Base-by-base conservation (phyloP, 2,329 filamentous ascomycete genomes). In the Leptographium lundbergii region DNA sequence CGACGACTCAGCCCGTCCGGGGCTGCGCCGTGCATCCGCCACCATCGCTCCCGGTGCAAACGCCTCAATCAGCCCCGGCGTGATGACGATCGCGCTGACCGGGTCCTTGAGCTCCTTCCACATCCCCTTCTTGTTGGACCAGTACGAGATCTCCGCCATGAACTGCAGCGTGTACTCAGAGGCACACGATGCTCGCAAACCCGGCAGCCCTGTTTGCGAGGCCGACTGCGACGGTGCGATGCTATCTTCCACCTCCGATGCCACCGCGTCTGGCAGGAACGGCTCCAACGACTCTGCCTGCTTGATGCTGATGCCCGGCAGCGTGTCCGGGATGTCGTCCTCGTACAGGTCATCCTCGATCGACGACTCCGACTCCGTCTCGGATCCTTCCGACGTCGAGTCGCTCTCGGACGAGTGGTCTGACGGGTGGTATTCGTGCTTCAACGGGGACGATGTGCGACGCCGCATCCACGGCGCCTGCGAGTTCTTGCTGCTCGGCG, bases 341-440 rank as follows among this genome's bases (percentile, higher is more conserved):
- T 79, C 81, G 60, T 86, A 83, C 7, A 84, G 72, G 34, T 85
- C 81, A 57, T 81, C 79, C 48, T 77, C 74, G 2, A 45, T 45
- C 17, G 76, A 79, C 10, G 73, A 77, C 36, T 77, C 74, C 42
- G 75, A 62, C 36, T 78, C 76, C n/a, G 81, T 79, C 27, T 77
- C 78, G 6, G 79, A 83, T 39, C 74, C 74, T 45, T 79, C 73
- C 7, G 82, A 82, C 50, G 82, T 81, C 0, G 84, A 85, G 53
- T 81, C 82, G 7, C 82, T 84, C 19, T 71, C 74, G 0, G 82
- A 85, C 0, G 81, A 84, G 54, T 77, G 72, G 56, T 85, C 82
- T 1, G 94, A 97, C 17, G 92, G 92, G 63, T 91, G 86, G 67
- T 96, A 99, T 73, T 99, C 92, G 69, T 97, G 92, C 74, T 99